Evolutionary conservation across 176 grass and related monocot genomes (phyloP).

Genomic region (Echinochloa phyllopogon): DNA sequence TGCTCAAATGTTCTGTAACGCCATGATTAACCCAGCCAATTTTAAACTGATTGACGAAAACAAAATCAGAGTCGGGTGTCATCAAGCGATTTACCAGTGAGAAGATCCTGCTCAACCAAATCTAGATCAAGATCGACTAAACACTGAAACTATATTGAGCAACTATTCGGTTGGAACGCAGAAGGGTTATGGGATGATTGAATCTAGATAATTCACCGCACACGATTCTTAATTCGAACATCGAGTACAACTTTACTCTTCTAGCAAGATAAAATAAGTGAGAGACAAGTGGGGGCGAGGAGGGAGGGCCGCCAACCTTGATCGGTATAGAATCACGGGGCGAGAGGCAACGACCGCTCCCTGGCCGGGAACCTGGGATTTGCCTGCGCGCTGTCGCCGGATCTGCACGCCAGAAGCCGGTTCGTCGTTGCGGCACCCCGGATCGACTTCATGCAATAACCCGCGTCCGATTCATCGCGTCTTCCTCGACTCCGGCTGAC

Average conservation of each 20-base stretch:
- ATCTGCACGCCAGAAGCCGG: background rate
- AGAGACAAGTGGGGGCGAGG: background rate
- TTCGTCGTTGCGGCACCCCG: background rate
- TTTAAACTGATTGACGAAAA: background rate
- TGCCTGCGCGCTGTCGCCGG: background rate
- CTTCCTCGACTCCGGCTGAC: background rate
- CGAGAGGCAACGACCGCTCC: background rate
- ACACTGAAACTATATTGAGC: background rate
- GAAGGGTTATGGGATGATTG: background rate
- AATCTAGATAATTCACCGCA: background rate
- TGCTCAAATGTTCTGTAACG: background rate
- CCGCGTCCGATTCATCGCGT: background rate
- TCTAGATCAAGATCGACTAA: constrained; percentile 3
- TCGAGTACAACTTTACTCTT: background rate
- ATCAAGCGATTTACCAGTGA: background rate
- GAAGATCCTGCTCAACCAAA: background rate
- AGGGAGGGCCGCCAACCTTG: background rate
- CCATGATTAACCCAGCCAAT: background rate
- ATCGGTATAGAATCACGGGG: background rate
- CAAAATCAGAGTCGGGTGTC: background rate
- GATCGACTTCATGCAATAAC: constrained; percentile 16
- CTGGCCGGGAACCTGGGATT: background rate
- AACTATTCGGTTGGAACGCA: background rate
- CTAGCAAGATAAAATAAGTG: background rate
- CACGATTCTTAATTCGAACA: background rate